phyloP scores from a whole-genome alignment of 2,329 filamentous ascomycete species.

The Colletotrichum sp. region DNA sequence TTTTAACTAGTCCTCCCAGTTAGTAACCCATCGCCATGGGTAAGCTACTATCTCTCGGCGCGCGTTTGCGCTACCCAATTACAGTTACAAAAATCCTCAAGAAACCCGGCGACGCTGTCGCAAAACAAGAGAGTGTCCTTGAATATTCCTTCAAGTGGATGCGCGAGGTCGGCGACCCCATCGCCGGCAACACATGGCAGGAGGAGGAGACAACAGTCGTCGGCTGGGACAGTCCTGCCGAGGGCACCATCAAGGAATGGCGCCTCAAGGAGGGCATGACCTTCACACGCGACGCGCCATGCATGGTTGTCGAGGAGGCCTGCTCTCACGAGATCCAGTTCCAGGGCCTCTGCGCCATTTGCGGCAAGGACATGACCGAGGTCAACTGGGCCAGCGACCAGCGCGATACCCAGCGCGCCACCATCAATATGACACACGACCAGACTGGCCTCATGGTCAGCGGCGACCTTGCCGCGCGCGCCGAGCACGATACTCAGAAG shows the following conservation, averaged over 20 bases:
- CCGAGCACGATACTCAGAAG: conserved; percentile 86
- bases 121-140: conserved; percentile 79
- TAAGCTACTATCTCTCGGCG: conserved; percentile 57
- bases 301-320: conserved; percentile 84
- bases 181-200: conserved; percentile 64
- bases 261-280: conserved; percentile 71
- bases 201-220: conserved; percentile 73
- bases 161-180: conserved; percentile 74
- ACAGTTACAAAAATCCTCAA: conserved; percentile 87
- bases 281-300: conserved; percentile 61
- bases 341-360: conserved; percentile 87
- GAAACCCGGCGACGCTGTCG: conserved; percentile 74
- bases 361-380: conserved; percentile 96
- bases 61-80: conserved; percentile 86
- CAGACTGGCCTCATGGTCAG: conserved; percentile 88
- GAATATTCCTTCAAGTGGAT: conserved; percentile 86
- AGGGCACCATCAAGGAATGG: conserved; percentile 82
- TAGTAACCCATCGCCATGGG: conserved; percentile 37
- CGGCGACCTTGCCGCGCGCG: conserved; percentile 76
- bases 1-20: neutral
- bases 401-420: conserved; percentile 82
- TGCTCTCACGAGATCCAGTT: conserved; percentile 93
- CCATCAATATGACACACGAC: conserved; percentile 94
- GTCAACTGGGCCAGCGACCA: conserved; percentile 82
- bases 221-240: conserved; percentile 82